Base-by-base conservation (phyloP, 2,329 filamentous ascomycete genomes). In the Lecanicillium sp. region DNA sequence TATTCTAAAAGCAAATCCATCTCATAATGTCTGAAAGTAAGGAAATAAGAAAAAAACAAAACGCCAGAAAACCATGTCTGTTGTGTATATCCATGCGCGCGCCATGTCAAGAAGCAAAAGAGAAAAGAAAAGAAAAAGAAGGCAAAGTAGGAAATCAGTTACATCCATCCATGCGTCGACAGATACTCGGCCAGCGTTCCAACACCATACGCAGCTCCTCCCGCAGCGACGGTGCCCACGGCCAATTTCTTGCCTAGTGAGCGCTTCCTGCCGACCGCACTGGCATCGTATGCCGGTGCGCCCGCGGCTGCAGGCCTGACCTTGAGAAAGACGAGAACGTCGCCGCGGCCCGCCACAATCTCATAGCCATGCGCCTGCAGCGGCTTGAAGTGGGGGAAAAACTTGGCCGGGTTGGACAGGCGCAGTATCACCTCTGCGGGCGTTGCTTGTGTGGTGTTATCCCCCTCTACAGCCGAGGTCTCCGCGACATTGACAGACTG, bases 291-390 rank as follows among this genome's bases (percentile, higher is more conserved):
- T n/a, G 5, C 17, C 17, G 44, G 20, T 5, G 38, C 46, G 41
- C 44, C 54, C 41, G 49, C 49, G 2, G 57, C 54, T 8, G 52
- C 53, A 9, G 54, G 49, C 21, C 64, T 68, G 4, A 78, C 72
- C 62, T 84, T 83, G 53, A 79, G 80, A 58, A 87, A 84, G 4
- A 88, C 74, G 21, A 87, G 70, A 4, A 86, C 70, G 53, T 87
- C 75, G 5, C 75, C 75, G 40, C 71, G 71, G 2, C 81, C 83
- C 2, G 82, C 79, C 2, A 83, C 74, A 32, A 86, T 80, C 55
- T 86, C 82, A 52, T 81, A 87, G 0, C 83, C 84, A 48, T 83
- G 70, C 0, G 70, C 67, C 51, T 81, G 73, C 2, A 86, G 70
- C 1, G 71, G 62, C 3, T 70, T 67, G 49, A 87, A 81, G 54